Evolutionary conservation across 306 rosid genomes (phyloP).

Genomic region (Cucumis melo): DNA sequence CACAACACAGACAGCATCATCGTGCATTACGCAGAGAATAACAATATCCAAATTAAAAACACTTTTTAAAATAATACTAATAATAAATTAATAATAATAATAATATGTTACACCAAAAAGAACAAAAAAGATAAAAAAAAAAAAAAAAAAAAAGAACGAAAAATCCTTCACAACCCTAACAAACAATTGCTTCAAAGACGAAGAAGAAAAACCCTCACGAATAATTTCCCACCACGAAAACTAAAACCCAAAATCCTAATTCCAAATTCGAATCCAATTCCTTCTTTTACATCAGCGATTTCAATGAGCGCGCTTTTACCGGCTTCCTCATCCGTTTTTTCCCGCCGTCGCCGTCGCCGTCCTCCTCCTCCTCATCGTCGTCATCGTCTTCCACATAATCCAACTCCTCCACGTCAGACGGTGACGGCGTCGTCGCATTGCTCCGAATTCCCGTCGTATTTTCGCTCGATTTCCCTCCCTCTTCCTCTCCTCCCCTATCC

Average conservation of each 20-base stretch:
- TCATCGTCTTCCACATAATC: slow-evolving; percentile 29
- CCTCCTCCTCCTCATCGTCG: slow-evolving; percentile 19
- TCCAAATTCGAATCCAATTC: background rate
- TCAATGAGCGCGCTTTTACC: slow-evolving; percentile 72
- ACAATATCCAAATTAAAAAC: background rate
- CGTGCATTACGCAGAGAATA: slow-evolving; percentile 4
- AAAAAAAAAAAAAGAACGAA: too few species aligned
- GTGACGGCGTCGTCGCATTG: slow-evolving; percentile 4
- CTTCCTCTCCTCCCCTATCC: slow-evolving; percentile 21
- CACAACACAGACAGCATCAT: slow-evolving; percentile 4
- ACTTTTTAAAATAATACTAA: background rate
- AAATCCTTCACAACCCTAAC: background rate
- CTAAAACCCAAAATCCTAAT: background rate
- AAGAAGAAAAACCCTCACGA: background rate
- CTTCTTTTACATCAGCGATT: slow-evolving; percentile 56
- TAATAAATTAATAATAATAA: background rate
- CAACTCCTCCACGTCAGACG: slow-evolving; percentile 15
- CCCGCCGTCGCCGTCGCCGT: slow-evolving; percentile 15
- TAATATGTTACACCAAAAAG: background rate
- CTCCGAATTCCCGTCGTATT: slow-evolving; percentile 4
- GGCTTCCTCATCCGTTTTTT: slow-evolving; percentile 66
- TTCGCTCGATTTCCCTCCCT: background rate
- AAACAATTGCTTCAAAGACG: background rate
- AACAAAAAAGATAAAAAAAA: background rate
- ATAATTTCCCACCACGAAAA: background rate